Evolutionary conservation across 305 asterid genomes (phyloP).

Genomic region (Nicotiana rustica): DNA sequence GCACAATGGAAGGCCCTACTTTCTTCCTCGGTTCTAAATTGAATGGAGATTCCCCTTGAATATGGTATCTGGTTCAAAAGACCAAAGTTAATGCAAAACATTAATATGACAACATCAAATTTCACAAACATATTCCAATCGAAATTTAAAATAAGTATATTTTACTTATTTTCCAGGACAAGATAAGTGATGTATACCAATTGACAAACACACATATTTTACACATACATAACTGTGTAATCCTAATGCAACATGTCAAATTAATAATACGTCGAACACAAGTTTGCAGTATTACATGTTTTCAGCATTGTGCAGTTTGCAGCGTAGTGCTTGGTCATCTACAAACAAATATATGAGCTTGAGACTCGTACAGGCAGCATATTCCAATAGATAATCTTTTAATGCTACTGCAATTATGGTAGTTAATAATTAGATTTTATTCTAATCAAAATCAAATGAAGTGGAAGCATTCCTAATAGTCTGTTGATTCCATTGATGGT

Average conservation of each 20-base stretch:
- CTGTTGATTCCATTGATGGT: neutral
- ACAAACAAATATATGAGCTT: neutral
- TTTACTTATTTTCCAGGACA: conserved; percentile 1
- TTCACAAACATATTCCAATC: conserved; percentile 30
- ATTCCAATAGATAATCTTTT: conserved; percentile 8
- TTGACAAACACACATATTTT: conserved; percentile 5
- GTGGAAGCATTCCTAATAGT: neutral
- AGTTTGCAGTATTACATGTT: neutral
- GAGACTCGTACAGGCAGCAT: neutral
- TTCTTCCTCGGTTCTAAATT: conserved; percentile 89
- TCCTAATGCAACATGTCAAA: neutral
- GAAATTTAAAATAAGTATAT: conserved; percentile 27
- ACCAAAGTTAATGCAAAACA: conserved; percentile 47
- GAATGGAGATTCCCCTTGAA: conserved; percentile 90
- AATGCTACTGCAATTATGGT: neutral
- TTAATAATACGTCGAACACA: neutral
- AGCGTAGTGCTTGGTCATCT: conserved; percentile 8
- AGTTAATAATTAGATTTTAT: neutral
- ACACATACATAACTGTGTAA: neutral
- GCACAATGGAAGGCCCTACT: conserved; percentile 91
- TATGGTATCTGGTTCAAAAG: conserved; percentile 77
- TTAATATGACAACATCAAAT: conserved; percentile 35
- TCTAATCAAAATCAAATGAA: neutral
- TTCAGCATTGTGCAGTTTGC: neutral
- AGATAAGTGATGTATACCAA: neutral